Evolutionary conservation across 1,284 basidiomycete species (phyloP).

Genomic region (Agaricales sp.): DNA sequence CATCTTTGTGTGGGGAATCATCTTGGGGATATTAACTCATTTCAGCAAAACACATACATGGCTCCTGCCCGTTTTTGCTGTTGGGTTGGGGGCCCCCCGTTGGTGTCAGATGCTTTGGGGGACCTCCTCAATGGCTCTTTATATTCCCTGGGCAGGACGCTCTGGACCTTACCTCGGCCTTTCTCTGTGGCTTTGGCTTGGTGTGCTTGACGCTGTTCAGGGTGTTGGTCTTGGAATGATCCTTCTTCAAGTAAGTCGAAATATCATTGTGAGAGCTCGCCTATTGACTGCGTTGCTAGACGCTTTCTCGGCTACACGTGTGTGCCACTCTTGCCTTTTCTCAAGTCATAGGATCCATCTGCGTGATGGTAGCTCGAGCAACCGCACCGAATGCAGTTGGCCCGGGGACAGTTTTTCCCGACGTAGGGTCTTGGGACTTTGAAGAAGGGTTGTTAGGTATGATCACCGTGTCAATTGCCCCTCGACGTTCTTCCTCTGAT

Average conservation of each 20-base stretch:
- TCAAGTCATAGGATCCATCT: constrained; percentile 72
- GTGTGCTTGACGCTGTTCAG: constrained; percentile 86
- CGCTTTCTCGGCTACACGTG: constrained; percentile 84
- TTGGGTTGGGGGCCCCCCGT: constrained; percentile 82
- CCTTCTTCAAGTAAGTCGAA: constrained; percentile 62
- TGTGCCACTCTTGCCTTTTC: constrained; percentile 85
- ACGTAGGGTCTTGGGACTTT: constrained; percentile 83
- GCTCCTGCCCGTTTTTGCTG: constrained; percentile 87
- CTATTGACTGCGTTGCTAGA: constrained; percentile 28
- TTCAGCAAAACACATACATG: constrained; percentile 91
- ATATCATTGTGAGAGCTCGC: neutral
- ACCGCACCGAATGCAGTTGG: constrained; percentile 80
- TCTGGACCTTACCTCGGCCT: constrained; percentile 82
- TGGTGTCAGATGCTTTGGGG: constrained; percentile 94
- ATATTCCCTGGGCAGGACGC: constrained; percentile 83
- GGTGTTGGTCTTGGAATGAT: constrained; percentile 93
- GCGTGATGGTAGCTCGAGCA: constrained; percentile 79
- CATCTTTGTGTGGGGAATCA: constrained; percentile 70
- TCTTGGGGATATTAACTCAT: constrained; percentile 69
- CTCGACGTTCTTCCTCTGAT: neutral
- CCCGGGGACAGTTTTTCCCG: constrained; percentile 86
- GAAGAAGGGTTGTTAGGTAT: constrained; percentile 48
- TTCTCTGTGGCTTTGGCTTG: constrained; percentile 88
- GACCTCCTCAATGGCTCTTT: constrained; percentile 78
- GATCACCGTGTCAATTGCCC: constrained; percentile 5